Evolutionary conservation across 208 protist genomes (phyloP).

Genomic region (Polymyxa betae): DNA sequence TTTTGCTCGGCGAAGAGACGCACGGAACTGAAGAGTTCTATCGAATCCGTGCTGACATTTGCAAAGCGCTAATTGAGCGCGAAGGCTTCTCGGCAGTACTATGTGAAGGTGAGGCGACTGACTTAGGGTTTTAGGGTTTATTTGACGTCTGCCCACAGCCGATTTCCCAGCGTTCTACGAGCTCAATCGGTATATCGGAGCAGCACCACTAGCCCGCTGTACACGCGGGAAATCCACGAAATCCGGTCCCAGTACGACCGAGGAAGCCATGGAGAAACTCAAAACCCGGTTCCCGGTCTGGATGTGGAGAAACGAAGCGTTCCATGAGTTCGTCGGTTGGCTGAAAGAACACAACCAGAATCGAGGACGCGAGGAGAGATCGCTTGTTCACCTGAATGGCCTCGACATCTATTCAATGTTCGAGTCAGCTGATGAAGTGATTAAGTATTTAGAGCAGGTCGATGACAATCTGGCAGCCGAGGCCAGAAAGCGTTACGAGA

Average conservation of each 20-base stretch:
- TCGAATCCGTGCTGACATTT: background rate
- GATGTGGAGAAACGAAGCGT: constrained; percentile 6
- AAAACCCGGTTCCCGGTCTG: constrained; percentile 38
- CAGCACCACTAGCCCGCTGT: background rate
- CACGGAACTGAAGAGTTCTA: constrained; percentile 52
- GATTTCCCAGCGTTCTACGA: constrained; percentile 51
- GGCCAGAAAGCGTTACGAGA: background rate
- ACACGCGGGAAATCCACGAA: background rate
- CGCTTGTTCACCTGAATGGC: background rate
- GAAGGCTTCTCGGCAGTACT: constrained; percentile 38
- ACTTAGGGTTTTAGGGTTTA: background rate
- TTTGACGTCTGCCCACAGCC: background rate
- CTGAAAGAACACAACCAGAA: background rate
- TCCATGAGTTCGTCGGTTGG: background rate
- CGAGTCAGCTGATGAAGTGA: constrained; percentile 18
- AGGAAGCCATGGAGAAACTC: constrained; percentile 32
- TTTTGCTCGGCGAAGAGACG: constrained; percentile 3
- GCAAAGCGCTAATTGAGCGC: constrained; percentile 35
- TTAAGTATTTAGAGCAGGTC: constrained; percentile 24
- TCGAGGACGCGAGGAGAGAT: background rate
- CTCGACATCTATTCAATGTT: constrained; percentile 44
- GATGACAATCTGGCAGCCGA: background rate
- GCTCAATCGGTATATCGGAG: background rate
- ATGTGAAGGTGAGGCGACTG: background rate
- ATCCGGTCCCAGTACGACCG: background rate